Evolutionary conservation across 2,329 filamentous ascomycete genomes (phyloP).

Genomic region (Trichophyton schoenleinii): DNA sequence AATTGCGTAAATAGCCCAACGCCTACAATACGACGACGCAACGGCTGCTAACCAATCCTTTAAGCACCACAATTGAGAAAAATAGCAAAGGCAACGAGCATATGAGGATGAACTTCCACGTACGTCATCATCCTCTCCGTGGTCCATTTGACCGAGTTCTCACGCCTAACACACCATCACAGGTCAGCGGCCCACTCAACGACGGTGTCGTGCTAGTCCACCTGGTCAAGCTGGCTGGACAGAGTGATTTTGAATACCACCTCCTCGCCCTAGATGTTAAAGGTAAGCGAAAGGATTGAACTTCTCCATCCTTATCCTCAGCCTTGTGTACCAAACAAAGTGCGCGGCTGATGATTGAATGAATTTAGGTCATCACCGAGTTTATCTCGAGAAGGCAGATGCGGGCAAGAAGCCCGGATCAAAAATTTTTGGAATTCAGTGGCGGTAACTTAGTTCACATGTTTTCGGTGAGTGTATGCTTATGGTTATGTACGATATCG

Average conservation of each 20-base stretch:
- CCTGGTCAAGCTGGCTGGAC: constrained; percentile 55
- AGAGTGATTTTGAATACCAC: constrained; percentile 62
- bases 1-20: constrained; percentile 32
- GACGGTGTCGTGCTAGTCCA: constrained; percentile 65
- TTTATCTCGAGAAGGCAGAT: constrained; percentile 35
- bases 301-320: neutral
- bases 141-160: neutral
- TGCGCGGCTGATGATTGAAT: neutral
- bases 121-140: constrained; percentile 27
- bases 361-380: constrained; percentile 30
- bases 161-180: constrained; percentile 16
- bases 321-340: neutral
- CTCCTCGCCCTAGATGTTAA: constrained; percentile 69
- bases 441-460: constrained; percentile 26
- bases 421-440: constrained; percentile 40
- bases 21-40: constrained; percentile 4
- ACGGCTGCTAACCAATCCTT: constrained; percentile 5
- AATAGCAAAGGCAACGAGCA: constrained; percentile 69
- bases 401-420: constrained; percentile 29
- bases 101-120: constrained; percentile 72
- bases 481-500: too few species aligned
- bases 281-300: constrained; percentile 30
- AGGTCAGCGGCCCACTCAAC: constrained; percentile 66
- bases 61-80: constrained; percentile 52
- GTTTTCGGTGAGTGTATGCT: neutral